Conservation (phyloP, 768 basidiomycete genomes). For the Cantharellus cinnabarinus region DNA sequence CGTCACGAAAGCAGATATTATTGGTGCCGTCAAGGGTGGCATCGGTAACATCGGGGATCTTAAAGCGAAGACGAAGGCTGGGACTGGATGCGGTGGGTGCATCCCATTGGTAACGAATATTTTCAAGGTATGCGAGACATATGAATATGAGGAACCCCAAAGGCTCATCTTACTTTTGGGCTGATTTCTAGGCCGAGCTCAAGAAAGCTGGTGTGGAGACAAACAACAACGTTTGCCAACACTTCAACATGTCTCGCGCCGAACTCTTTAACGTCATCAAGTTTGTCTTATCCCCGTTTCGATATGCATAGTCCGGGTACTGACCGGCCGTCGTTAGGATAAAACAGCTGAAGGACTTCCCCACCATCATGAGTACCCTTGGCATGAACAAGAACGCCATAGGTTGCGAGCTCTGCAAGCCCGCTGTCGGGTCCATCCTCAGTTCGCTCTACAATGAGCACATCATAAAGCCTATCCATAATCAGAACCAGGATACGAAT, state of each 20-base stretch:
- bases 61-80: constrained; percentile 47
- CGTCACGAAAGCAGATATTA: background rate
- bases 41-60: constrained; percentile 29
- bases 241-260: constrained; percentile 41
- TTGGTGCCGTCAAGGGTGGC: constrained; percentile 29
- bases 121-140: constrained; percentile 16
- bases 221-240: constrained; percentile 40
- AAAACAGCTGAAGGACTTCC: background rate
- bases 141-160: background rate
- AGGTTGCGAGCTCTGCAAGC: constrained; percentile 61
- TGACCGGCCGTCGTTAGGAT: background rate
- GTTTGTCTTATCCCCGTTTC: constrained; percentile 22
- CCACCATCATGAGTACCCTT: constrained; percentile 10
- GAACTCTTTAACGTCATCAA: constrained; percentile 48
- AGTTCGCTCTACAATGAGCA: constrained; percentile 40
- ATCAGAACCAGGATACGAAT: constrained; percentile 54
- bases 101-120: constrained; percentile 33
- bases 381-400: constrained; percentile 29
- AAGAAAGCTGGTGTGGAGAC: constrained; percentile 40
- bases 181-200: constrained; percentile 36
- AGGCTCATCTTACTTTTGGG: background rate
- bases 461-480: constrained; percentile 39
- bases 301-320: constrained; percentile 21
- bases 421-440: constrained; percentile 35
- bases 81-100: constrained; percentile 57